Evolutionary conservation across 768 basidiomycete species (phyloP).

Genomic region (Trametes cubensis): DNA sequence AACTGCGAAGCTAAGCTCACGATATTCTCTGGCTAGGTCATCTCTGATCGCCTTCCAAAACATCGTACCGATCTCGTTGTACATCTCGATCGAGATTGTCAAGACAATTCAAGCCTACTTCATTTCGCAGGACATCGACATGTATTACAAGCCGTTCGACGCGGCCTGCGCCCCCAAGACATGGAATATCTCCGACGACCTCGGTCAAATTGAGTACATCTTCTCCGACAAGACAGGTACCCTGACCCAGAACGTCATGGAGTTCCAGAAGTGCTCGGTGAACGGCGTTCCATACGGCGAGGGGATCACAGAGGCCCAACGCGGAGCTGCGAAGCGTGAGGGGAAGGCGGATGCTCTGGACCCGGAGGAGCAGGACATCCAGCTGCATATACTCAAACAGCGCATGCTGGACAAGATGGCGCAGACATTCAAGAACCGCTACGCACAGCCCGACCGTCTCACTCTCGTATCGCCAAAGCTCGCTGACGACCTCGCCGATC

Average conservation of each 20-base stretch:
- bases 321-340: slow-evolving; percentile 85
- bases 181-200: slow-evolving; percentile 98
- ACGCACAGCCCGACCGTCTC: slow-evolving; percentile 75
- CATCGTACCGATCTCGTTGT: slow-evolving; percentile 93
- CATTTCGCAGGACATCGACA: slow-evolving; percentile 93
- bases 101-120: slow-evolving; percentile 98
- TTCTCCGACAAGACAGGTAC: slow-evolving; percentile 96
- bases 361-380: slow-evolving; percentile 69
- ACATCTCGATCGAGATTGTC: slow-evolving; percentile 97
- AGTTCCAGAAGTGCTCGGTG: slow-evolving; percentile 95
- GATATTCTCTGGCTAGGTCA: slow-evolving; percentile 52
- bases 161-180: slow-evolving; percentile 93
- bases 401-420: slow-evolving; percentile 78
- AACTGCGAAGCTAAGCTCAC: neutral
- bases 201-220: slow-evolving; percentile 97
- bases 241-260: slow-evolving; percentile 98
- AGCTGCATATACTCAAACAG: slow-evolving; percentile 65
- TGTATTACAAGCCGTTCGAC: slow-evolving; percentile 90
- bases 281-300: slow-evolving; percentile 87
- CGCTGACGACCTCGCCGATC: slow-evolving; percentile 74
- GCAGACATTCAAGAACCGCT: slow-evolving; percentile 87
- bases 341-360: slow-evolving; percentile 68
- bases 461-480: slow-evolving; percentile 88
- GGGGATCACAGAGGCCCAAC: slow-evolving; percentile 93
- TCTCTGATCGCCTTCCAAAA: slow-evolving; percentile 97